A percentile compares a stretch with the other conserved stretches of the same genome.
Evolutionary conservation across 208 protist species (phyloP).

Genomic region (Trypanosoma cruzi): DNA sequence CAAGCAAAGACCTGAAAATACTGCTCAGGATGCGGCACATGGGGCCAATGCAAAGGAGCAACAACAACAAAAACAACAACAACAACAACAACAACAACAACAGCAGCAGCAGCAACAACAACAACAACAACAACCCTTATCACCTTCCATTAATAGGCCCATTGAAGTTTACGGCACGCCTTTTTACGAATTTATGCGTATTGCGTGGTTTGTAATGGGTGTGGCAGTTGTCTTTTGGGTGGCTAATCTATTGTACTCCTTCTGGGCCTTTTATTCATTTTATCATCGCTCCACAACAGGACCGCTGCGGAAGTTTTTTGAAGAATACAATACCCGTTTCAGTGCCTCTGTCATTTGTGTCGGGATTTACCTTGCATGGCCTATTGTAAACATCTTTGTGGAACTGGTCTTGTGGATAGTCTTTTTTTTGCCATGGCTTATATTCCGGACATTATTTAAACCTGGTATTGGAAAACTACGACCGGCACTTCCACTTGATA

Average conservation of each 20-base stretch:
- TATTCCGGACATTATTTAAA: constrained; percentile 65
- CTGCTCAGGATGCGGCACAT: not conserved
- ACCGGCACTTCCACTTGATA: constrained; percentile 58
- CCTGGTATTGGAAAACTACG: constrained; percentile 61
- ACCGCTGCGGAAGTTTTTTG: constrained; percentile 61
- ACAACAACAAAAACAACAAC: not conserved
- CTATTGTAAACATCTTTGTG: constrained; percentile 60
- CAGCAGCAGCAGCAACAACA: not conserved
- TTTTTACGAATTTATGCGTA: constrained; percentile 82
- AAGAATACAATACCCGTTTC: constrained; percentile 50
- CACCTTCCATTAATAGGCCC: not conserved
- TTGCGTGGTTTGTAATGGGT: constrained; percentile 79
- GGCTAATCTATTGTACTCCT: constrained; percentile 58
- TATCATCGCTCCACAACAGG: constrained; percentile 51
- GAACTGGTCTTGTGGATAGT: constrained; percentile 66
- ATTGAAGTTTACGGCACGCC: constrained; percentile 84
- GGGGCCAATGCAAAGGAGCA: not conserved
- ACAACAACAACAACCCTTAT: not conserved
- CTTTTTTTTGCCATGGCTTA: constrained; percentile 65
- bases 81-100: not conserved
- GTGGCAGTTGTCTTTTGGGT: constrained; percentile 65
- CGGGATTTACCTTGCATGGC: constrained; percentile 80
- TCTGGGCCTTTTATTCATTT: constrained; percentile 58
- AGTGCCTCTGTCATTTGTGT: constrained; percentile 51
- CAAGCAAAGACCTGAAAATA: not conserved